phyloP scores from a whole-genome alignment of 2,329 filamentous ascomycete species.

The Trichoderma simmonsii region DNA sequence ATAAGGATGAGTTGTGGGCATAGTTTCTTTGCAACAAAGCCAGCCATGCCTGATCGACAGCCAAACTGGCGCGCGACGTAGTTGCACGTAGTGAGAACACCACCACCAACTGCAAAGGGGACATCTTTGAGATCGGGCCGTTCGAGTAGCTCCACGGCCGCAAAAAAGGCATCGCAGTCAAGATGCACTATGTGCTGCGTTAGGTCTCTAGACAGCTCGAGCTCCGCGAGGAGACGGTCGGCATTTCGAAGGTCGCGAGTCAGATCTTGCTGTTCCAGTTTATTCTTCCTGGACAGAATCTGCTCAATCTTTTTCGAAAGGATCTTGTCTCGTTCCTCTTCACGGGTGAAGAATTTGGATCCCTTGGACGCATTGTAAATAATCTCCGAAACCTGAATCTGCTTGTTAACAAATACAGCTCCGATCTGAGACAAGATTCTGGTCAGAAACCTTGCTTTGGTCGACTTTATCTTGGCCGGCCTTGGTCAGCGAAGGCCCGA shows the following conservation, averaged over 20 bases:
- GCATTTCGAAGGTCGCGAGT: conserved; percentile 69
- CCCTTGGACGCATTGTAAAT: conserved; percentile 97
- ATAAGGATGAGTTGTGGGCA: conserved; percentile 82
- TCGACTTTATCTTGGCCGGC: conserved; percentile 92
- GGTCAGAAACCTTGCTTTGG: conserved; percentile 67
- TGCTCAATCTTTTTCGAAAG: conserved; percentile 82
- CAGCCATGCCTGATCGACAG: conserved; percentile 91
- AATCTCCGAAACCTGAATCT: conserved; percentile 79
- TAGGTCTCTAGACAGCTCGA: conserved; percentile 77
- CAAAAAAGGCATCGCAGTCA: conserved; percentile 97
- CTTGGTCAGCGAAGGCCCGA: conserved; percentile 90
- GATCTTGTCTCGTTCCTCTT: conserved; percentile 75
- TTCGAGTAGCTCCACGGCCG: conserved; percentile 83
- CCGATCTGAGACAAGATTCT: neutral
- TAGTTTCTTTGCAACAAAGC: conserved; percentile 90
- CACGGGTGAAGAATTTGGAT: conserved; percentile 92
- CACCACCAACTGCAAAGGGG: conserved; percentile 83
- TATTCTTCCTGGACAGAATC: conserved; percentile 71
- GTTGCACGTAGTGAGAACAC: conserved; percentile 69
- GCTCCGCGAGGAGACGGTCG: conserved; percentile 74
- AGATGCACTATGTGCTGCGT: conserved; percentile 85
- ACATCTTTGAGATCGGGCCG: conserved; percentile 79
- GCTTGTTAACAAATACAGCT: neutral
- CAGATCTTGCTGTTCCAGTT: conserved; percentile 73
- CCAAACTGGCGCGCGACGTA: conserved; percentile 89